Evolutionary conservation across 441 rosid genomes (phyloP).

Genomic region (Erodium trifolium): DNA sequence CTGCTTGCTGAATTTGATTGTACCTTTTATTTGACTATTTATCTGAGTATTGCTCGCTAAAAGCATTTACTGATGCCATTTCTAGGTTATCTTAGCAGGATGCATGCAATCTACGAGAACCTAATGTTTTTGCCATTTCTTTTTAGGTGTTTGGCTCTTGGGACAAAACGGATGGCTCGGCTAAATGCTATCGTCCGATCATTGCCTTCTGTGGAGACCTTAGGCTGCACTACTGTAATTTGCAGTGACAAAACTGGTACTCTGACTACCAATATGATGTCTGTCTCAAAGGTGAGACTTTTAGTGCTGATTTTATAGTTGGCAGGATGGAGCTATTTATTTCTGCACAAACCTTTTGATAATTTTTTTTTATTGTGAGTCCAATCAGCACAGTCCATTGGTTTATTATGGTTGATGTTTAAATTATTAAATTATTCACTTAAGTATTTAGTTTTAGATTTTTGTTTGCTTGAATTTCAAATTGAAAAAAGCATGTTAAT

Average conservation of each 20-base stretch:
- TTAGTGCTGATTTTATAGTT: not conserved
- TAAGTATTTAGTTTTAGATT: not conserved
- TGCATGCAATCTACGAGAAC: not conserved
- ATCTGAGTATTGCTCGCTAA: slow-evolving; percentile 2
- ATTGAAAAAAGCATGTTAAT: not conserved
- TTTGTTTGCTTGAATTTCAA: not conserved
- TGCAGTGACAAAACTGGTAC: slow-evolving; percentile 99
- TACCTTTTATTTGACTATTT: not conserved
- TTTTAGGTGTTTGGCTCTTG: slow-evolving; percentile 94
- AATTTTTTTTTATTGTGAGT: not conserved
- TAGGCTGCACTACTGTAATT: slow-evolving; percentile 97
- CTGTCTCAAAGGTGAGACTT: slow-evolving; percentile 75
- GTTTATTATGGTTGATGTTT: not conserved
- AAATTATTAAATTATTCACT: not conserved
- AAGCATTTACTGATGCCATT: slow-evolving; percentile 6
- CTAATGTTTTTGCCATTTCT: slow-evolving; percentile 3
- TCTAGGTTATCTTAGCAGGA: not conserved
- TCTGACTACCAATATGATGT: slow-evolving; percentile 98
- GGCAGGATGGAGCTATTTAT: not conserved
- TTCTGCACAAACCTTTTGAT: slow-evolving; percentile 2
- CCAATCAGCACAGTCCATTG: not conserved
- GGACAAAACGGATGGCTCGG: slow-evolving; percentile 99
- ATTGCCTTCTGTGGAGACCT: slow-evolving; percentile 96
- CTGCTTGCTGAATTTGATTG: not conserved
- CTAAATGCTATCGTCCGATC: slow-evolving; percentile 95